Conservation (phyloP, 148 eudicot species). For the Camellia sinensis region DNA sequence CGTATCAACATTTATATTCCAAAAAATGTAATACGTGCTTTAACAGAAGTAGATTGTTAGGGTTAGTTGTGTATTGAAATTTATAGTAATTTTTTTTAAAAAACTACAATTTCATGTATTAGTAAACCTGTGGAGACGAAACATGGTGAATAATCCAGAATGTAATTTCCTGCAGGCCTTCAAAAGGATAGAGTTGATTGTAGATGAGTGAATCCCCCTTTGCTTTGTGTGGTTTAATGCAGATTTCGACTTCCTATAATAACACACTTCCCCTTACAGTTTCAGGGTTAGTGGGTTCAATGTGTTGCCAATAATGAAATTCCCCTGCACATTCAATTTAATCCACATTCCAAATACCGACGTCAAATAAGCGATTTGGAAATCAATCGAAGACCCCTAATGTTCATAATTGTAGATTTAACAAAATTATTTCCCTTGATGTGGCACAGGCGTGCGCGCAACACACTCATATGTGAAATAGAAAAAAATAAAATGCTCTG, state of each 20-base stretch:
- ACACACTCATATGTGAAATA: too few relatives aligned
- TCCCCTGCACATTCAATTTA: conserved; percentile 56
- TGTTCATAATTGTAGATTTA: neutral
- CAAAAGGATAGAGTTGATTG: conserved; percentile 82
- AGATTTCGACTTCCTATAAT: conserved; percentile 45
- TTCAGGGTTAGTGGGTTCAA: conserved; percentile 67
- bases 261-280: conserved; percentile 57
- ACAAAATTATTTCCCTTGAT: neutral
- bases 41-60: neutral
- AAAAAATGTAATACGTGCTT: too few relatives aligned
- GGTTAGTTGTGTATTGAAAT: too few relatives aligned
- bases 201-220: conserved; percentile 68
- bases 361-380: neutral
- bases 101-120: neutral
- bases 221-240: conserved; percentile 51
- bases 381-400: neutral
- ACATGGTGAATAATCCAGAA: conserved; percentile 97
- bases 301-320: conserved; percentile 68
- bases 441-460: too few relatives aligned
- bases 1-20: neutral
- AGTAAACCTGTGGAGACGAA: conserved; percentile 66
- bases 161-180: conserved; percentile 91
- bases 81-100: too few relatives aligned
- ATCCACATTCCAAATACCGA: neutral
- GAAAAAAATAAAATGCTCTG: neutral